Evolutionary conservation across 495 filamentous ascomycete species (phyloP), one percentile per base, ranked within the genome.

Genomic region (Penicillium odoratum): DNA sequence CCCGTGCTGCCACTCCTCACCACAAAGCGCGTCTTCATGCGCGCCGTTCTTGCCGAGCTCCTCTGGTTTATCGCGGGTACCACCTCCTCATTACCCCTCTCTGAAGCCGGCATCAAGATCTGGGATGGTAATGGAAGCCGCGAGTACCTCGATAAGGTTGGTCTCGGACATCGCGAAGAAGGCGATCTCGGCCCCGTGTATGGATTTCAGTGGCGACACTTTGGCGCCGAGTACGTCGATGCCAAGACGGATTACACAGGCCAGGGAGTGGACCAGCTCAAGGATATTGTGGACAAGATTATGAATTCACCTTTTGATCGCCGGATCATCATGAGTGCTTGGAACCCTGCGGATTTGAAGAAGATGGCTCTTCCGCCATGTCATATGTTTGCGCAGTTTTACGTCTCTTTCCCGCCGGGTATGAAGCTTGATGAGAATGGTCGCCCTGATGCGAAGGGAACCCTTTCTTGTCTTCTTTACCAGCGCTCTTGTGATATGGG

Each of bases 311-410:
- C 94, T 0, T 95, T 90, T 66, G 94, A 98, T 67, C 82, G 94
- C 2, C 75, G 94, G 29, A 89, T 98, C 59, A 90, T 98, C 59
- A 79, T 98, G 55, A 87, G 79, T 54, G 94, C 94, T 1, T 98
- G 94, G 94, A 98, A 98, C 68, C 91, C 91, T 3, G 82, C 82
- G 5, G 94, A 97, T 69, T 64, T 98, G 63, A 74, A 73, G 47
- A 85, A 89, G 71, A 98, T 98, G 94, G 94, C 92, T 3, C 80
- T 98, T 18, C 94, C 94, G 60, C 94, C 95, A 4, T 98, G 94
- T 68, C 94, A 98, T 71, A 96, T 98, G 94, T 97, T 98, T 75
- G 93, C 93, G 13, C 95, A 98, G 74, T 98, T 98, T 66, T 97
- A 97, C 65, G 93, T 98, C 38, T 90, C 87, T 1, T 97, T 84